Base-by-base conservation (phyloP, 768 basidiomycete genomes). In the Leccinellum rugosiceps region DNA sequence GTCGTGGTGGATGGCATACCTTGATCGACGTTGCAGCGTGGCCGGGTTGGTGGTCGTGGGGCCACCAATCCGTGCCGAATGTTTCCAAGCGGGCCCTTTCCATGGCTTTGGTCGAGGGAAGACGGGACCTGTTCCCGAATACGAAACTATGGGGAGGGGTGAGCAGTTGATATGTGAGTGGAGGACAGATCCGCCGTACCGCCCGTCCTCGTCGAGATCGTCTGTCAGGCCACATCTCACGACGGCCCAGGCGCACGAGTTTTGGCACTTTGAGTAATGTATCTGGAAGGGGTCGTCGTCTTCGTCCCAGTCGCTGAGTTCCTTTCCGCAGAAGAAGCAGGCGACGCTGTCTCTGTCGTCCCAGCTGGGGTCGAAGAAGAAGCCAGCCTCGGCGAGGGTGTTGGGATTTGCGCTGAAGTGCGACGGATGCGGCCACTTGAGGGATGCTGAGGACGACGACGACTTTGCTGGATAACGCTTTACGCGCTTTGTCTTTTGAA, bases 251-350 rank as follows among this genome's bases (percentile, higher is more conserved):
- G 85, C 78, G 71, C 93, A 95, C n/a, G 71, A 72, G 48, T 67
- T 70, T 17, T 76, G 76, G 62, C 87, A 88, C 65, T 92, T 90
- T 31, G 76, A 69, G 70, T 80, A 86, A 66, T 98, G 95, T 38
- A 96, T 87, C 41, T 83, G 78, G 62, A 90, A 88, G 1, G 95
- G 94, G 73, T 95, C 90, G 64, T 98, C 94, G 1, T 83, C 76
- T 46, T 77, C 78, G 48, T 89, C 89, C 95, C 95, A 98, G 19
- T 88, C 90, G 53, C 84, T 83, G 9, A 98, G 78, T 59, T 87
- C 79, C 64, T 94, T 91, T 46, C 78, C 80, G 75, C 95, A 98
- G 61, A 88, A 75, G 70, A 87, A 97, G 71, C 95, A 98, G 4
- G 81, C 78, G 21, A 90, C 93, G 63, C 83, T 86, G 72, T 94